These are phyloP conservation scores for Dendrocalamus latiflorus DNA, from an alignment of 202 grass and related monocot genomes.

Conservation along the genomic window DNA sequence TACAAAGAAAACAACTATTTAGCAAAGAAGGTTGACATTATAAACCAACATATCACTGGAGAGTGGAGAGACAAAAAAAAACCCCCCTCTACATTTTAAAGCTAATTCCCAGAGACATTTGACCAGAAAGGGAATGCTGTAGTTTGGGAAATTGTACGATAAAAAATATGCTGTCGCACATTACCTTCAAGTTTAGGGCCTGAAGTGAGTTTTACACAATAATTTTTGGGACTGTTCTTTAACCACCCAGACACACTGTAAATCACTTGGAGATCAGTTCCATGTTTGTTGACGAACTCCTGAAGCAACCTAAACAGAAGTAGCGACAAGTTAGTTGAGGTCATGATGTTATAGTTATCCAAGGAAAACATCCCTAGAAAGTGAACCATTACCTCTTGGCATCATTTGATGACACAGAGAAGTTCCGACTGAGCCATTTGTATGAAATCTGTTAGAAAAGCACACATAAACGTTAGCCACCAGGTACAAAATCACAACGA, in stretches of 20 bases:
- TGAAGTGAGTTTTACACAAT: slow-evolving; percentile 88
- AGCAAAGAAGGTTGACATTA: not conserved
- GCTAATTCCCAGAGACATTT: not conserved
- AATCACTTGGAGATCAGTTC: slow-evolving; percentile 61
- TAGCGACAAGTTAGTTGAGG: not conserved
- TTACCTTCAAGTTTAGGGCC: slow-evolving; percentile 51
- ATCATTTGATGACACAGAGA: slow-evolving; percentile 85
- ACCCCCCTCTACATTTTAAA: not conserved
- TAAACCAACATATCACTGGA: not conserved
- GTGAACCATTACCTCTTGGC: slow-evolving; percentile 59
- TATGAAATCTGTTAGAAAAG: slow-evolving; percentile 69
- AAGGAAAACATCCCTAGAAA: not conserved
- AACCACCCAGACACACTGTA: slow-evolving; percentile 89
- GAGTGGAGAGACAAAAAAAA: not conserved
- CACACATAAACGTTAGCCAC: not conserved
- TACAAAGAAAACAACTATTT: not conserved
- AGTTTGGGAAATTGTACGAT: not conserved
- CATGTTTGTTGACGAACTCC: slow-evolving; percentile 62
- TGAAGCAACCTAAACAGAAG: slow-evolving; percentile 61
- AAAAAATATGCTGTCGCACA: not conserved
- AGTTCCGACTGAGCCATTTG: slow-evolving; percentile 97
- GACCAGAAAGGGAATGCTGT: not conserved
- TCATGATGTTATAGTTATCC: not conserved
- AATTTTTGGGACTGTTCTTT: slow-evolving; percentile 56
- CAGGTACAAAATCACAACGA: not conserved